Evolutionary conservation across 2,329 filamentous ascomycete species (phyloP), one percentile per base, ranked within the genome.

Genomic region (Acrocalymma vagum): DNA sequence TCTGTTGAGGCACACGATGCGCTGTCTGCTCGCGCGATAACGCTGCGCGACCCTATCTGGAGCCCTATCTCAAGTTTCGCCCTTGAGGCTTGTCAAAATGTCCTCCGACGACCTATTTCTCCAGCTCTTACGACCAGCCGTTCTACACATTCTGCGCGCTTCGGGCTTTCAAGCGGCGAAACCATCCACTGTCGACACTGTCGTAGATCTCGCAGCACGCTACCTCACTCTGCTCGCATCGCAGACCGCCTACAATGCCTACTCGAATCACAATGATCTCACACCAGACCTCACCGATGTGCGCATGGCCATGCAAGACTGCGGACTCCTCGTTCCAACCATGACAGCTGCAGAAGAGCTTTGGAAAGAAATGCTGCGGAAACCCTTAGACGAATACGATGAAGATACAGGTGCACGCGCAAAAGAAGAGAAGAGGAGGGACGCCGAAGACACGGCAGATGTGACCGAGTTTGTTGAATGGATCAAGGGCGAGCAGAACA

Each of bases 81-180:
- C n/a, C 14, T n/a, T n/a, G n/a, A n/a, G n/a, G n/a, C n/a, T n/a
- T n/a, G n/a, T n/a, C n/a, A n/a, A n/a, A n/a, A 70, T 70, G 66
- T 70, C 66, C 50, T 51, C 62, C 24, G 55, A 66, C 63, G 66
- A 69, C 43, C 76, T 88, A 32, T 81, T 87, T 73, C 86, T 90
- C 71, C 86, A 88, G 46, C 85, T 96, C 51, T 80, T 97, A 42
- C 90, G 91, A 27, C 93, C 93, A 2, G 86, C 86, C 31, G 83
- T 96, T 46, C 83, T 97, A 42, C 91, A 96, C 72, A 93, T 95
- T 60, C 84, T 97, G 35, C 90, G 93, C 63, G 90, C 92, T 20
- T 87, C 90, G 16, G 93, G 93, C 65, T 97, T 95, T 74, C 89
- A 95, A 67, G 80, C 86, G 27, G 88, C 90, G 34, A 85, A 85